A percentile compares a stretch with the other conserved stretches of the same genome.
These are phyloP conservation scores for Neurospora cerealis DNA, from an alignment of 495 filamentous ascomycete species.

Conservation along the genomic window DNA sequence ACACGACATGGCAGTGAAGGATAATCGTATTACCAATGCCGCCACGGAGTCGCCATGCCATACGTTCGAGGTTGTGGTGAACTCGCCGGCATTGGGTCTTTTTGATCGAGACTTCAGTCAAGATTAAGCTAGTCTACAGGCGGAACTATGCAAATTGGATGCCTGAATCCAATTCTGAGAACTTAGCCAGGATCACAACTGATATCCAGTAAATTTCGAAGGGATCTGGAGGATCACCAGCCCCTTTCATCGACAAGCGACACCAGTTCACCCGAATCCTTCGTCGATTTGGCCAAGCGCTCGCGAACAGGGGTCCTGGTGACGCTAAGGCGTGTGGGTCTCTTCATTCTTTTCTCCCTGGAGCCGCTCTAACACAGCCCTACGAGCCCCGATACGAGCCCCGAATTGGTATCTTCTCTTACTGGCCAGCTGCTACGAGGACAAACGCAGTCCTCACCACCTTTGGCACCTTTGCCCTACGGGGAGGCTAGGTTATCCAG, in stretches of 20 bases:
- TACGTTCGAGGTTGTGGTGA: not conserved
- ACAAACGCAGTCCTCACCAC: not conserved
- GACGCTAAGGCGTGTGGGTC: not conserved
- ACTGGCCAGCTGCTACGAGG: constrained; percentile 6
- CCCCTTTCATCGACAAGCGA: not conserved
- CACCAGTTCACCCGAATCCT: not conserved
- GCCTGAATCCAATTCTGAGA: not conserved
- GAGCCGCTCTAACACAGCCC: constrained; percentile 10
- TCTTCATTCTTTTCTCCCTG: not conserved
- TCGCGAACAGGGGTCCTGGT: not conserved
- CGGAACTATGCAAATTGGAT: not conserved
- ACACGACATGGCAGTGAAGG: not conserved
- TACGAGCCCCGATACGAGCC: not conserved
- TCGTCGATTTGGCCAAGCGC: not conserved
- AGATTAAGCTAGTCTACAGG: not conserved
- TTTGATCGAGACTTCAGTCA: not conserved
- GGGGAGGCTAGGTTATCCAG: not conserved
- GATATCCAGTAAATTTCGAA: not conserved
- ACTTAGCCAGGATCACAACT: not conserved
- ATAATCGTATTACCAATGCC: not conserved
- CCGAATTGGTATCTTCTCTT: not conserved
- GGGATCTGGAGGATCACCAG: not conserved
- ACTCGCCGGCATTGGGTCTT: not conserved
- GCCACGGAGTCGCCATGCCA: not conserved
- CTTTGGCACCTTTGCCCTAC: not conserved